Evolutionary conservation across 2,329 filamentous ascomycete genomes (phyloP).

Genomic region (Colletotrichum neosansevieriae): DNA sequence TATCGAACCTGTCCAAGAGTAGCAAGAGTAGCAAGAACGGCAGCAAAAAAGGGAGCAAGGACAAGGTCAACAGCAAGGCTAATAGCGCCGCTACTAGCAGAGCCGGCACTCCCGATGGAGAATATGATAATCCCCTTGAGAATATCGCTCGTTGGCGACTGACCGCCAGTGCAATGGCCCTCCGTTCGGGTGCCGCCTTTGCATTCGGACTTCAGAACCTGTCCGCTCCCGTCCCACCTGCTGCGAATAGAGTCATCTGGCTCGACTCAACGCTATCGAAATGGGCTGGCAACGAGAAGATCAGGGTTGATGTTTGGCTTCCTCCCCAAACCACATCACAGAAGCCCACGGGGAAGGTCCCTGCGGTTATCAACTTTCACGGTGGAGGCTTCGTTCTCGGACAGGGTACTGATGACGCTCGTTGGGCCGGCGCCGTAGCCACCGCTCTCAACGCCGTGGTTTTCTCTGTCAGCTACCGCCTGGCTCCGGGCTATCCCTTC

Average conservation of each 20-base stretch:
- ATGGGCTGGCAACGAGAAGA: constrained; percentile 52
- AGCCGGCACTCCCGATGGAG: constrained; percentile 44
- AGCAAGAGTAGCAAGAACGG: constrained; percentile 21
- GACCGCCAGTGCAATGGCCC: constrained; percentile 55
- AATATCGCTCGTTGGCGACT: constrained; percentile 58
- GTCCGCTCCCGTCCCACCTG: constrained; percentile 54
- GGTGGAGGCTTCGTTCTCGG: constrained; percentile 76
- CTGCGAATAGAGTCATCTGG: constrained; percentile 54
- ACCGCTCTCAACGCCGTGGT: constrained; percentile 67
- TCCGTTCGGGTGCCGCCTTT: constrained; percentile 58
- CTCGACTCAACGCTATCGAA: constrained; percentile 57
- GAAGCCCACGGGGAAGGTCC: constrained; percentile 38
- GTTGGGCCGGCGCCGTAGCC: constrained; percentile 68
- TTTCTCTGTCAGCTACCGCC: constrained; percentile 75
- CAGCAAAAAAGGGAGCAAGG: constrained; percentile 25
- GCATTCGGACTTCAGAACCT: constrained; percentile 57
- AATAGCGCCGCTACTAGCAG: constrained; percentile 45
- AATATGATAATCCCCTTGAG: constrained; percentile 59
- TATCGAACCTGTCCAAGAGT: constrained; percentile 20
- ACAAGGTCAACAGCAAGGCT: constrained; percentile 18
- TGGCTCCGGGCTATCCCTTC: constrained; percentile 74
- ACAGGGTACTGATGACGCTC: constrained; percentile 71
- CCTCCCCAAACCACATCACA: constrained; percentile 42
- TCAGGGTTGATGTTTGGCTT: constrained; percentile 62
- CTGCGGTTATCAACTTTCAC: constrained; percentile 69